Evolutionary conservation across 768 basidiomycete species (phyloP).

Genomic region (Myochromella boudieri): DNA sequence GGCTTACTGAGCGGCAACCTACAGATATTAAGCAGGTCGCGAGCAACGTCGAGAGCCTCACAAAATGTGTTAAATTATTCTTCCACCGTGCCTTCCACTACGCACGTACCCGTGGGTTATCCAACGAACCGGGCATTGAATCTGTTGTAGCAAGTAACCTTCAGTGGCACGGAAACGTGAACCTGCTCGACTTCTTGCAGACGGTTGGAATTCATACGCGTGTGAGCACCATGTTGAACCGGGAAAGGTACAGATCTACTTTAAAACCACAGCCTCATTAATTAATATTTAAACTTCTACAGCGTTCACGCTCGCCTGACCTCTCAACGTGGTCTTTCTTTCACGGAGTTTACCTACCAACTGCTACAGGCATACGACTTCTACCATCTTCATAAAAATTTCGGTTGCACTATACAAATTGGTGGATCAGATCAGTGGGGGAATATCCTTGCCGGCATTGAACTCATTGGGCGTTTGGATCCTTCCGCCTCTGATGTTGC

Average conservation of each 20-base stretch:
- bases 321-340: slow-evolving; percentile 89
- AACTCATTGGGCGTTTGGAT: slow-evolving; percentile 72
- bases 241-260: slow-evolving; percentile 69
- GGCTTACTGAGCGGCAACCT: slow-evolving; percentile 75
- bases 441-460: slow-evolving; percentile 92
- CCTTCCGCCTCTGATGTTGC: slow-evolving; percentile 20
- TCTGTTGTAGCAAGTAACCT: slow-evolving; percentile 47
- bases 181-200: slow-evolving; percentile 82
- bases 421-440: slow-evolving; percentile 99
- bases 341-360: slow-evolving; percentile 98
- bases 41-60: slow-evolving; percentile 64
- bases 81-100: slow-evolving; percentile 67
- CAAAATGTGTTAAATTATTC: slow-evolving; percentile 66
- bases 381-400: slow-evolving; percentile 62
- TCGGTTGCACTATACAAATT: slow-evolving; percentile 80
- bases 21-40: slow-evolving; percentile 60
- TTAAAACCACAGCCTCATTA: neutral
- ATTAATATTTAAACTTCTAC: neutral
- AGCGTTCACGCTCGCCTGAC: slow-evolving; percentile 83
- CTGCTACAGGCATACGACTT: slow-evolving; percentile 97
- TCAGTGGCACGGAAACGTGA: slow-evolving; percentile 74
- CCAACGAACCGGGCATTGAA: slow-evolving; percentile 18
- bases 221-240: slow-evolving; percentile 85
- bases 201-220: slow-evolving; percentile 76
- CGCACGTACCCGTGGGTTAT: slow-evolving; percentile 38